Base-by-base conservation (phyloP, 225 moss, liverwort and hornwort genomes). In the Lunularia cruciata region DNA sequence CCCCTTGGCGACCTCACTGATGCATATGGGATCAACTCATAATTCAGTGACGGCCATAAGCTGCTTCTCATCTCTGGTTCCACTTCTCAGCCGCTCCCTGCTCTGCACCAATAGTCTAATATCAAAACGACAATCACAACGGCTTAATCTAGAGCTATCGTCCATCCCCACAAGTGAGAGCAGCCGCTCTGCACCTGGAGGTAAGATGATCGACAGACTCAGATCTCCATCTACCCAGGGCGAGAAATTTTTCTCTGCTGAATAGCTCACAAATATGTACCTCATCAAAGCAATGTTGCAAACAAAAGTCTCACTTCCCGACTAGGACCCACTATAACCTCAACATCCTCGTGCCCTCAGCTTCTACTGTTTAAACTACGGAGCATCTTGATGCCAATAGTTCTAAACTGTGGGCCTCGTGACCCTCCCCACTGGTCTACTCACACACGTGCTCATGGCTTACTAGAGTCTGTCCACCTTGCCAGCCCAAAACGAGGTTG, bases 211-310 rank as follows among this genome's bases (percentile, higher is more conserved):
- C 16, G 60, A 60, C 38, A 12, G 8, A 38, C 39, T 12, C 30
- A n/a, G n/a, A n/a, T 23, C 53, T 23, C 53, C 53, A 4, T 23
- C 53, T 23, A 20, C 11, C 22, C 34, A 1, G 20, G n/a, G 22
- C 7, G 60, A 20, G 16, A 61, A 61, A 61, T 22, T 5, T 22
- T 61, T 61, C 39, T 38, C 0, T 6, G 60, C 38, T 38, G 60
- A 61, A 61, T 61, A 61, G 60, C 40, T 39, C 23, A 38, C 38
- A 38, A 25, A 23, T 61, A 39, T 38, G 39, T 61, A 25, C 60
- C 40, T 22, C 39, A 61, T 37, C n/a, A 60, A 60, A 20, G n/a
- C n/a, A n/a, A n/a, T n/a, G n/a, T n/a, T n/a, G n/a, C n/a, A n/a
- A n/a, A n/a, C n/a, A n/a, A n/a, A n/a, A n/a, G n/a, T n/a, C n/a